Evolutionary conservation across 192 early-diverging fungal species (phyloP).

Genomic region (Umbelopsis sp.): DNA sequence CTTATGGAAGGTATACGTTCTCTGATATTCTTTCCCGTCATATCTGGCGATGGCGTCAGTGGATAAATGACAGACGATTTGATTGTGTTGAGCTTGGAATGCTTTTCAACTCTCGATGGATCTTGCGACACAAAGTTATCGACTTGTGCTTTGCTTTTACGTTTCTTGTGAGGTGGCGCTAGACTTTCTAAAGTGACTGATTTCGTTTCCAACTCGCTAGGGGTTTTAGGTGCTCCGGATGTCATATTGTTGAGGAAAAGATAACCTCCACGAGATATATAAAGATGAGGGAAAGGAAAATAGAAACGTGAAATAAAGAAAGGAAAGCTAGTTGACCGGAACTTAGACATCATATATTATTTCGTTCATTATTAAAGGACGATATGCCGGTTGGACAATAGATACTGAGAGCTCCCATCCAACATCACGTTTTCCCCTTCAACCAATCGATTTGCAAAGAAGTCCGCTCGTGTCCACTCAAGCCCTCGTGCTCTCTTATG

Average conservation of each 20-base stretch:
- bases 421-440: slow-evolving; percentile 1
- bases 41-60: slow-evolving; percentile 3
- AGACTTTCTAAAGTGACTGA: not conserved
- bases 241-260: not conserved
- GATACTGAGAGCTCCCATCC: not conserved
- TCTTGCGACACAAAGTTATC: too few species aligned
- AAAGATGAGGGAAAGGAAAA: not conserved
- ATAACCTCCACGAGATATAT: not conserved
- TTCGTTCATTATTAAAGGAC: too few species aligned
- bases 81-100: not conserved
- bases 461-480: slow-evolving; percentile 16
- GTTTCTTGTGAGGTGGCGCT: slow-evolving; percentile 6
- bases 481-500: slow-evolving; percentile 18
- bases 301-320: not conserved
- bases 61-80: not conserved
- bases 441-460: slow-evolving; percentile 5
- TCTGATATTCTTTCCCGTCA: not conserved
- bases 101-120: not conserved
- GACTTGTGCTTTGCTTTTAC: not conserved
- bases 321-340: not conserved
- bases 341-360: too few species aligned
- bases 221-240: not conserved
- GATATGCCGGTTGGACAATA: not conserved
- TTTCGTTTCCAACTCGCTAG: not conserved
- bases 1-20: slow-evolving; percentile 1